Percentiles rank a stretch among this genome's conserved stretches.
Conservation (phyloP, 768 basidiomycete genomes). For the Crassisporium funariophilum region DNA sequence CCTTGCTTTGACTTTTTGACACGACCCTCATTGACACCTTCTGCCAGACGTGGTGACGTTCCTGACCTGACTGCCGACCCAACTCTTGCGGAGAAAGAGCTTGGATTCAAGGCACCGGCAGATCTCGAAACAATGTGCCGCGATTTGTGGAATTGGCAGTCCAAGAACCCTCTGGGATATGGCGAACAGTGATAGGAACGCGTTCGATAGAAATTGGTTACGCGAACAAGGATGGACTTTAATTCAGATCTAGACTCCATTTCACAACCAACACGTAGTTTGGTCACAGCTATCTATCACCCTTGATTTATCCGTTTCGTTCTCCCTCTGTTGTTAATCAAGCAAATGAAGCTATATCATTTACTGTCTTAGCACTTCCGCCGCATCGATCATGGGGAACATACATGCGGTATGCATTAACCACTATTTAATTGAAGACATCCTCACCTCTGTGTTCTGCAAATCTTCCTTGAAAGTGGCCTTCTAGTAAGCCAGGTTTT, state of each 20-base stretch:
- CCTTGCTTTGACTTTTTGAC: background rate
- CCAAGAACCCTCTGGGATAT: constrained; percentile 86
- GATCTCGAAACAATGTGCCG: constrained; percentile 91
- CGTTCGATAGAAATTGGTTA: constrained; percentile 1
- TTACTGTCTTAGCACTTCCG: too few species aligned
- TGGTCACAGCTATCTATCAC: too few species aligned
- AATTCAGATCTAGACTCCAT: constrained; percentile 12
- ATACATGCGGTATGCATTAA: too few species aligned
- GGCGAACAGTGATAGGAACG: constrained; percentile 30
- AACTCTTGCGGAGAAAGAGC: constrained; percentile 84
- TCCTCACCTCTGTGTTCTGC: too few species aligned
- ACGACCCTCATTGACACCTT: constrained; percentile 5
- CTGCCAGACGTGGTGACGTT: constrained; percentile 84
- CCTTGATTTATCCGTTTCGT: too few species aligned
- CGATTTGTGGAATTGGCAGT: constrained; percentile 99
- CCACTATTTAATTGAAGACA: too few species aligned
- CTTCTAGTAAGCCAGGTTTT: too few species aligned
- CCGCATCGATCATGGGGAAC: too few species aligned
- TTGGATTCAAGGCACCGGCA: constrained; percentile 85
- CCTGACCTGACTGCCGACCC: constrained; percentile 97
- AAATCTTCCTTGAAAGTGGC: too few species aligned
- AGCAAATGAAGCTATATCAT: too few species aligned
- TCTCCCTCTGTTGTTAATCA: too few species aligned
- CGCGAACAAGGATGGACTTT: constrained; percentile 4
- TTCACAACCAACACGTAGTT: too few species aligned